Conservation (phyloP, 2,329 filamentous ascomycete species). For the Knufia petricola region DNA sequence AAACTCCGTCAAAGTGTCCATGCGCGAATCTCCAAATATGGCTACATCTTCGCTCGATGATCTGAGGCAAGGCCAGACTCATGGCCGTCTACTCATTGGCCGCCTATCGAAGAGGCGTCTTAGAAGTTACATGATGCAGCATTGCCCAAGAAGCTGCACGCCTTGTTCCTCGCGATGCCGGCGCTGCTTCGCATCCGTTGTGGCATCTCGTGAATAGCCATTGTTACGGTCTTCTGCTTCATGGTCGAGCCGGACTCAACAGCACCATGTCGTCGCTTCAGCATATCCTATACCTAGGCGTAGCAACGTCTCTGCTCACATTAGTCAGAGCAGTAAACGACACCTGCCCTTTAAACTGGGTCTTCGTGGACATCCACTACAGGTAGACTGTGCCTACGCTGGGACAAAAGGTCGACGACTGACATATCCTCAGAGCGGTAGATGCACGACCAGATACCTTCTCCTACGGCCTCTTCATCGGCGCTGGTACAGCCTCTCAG, state of each 20-base stretch:
- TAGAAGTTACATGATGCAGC: too few species aligned
- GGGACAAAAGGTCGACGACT: neutral
- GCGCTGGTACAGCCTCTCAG: constrained; percentile 34
- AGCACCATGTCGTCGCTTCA: neutral
- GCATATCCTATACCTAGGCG: neutral
- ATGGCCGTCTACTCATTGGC: too few species aligned
- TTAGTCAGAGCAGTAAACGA: neutral
- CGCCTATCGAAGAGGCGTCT: too few species aligned
- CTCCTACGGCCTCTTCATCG: constrained; percentile 39
- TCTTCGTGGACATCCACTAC: constrained; percentile 10
- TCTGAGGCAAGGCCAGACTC: too few species aligned
- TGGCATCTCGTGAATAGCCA: too few species aligned
- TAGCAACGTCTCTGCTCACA: neutral
- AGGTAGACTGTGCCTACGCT: neutral
- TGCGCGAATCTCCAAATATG: too few species aligned
- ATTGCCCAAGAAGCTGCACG: too few species aligned
- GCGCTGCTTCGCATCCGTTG: too few species aligned
- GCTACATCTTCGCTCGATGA: too few species aligned
- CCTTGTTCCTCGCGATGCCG: too few species aligned
- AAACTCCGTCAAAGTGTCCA: too few species aligned
- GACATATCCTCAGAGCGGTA: constrained; percentile 25
- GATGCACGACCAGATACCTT: constrained; percentile 29
- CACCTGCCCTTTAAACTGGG: constrained; percentile 1
- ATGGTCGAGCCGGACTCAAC: neutral
- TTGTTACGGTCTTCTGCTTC: neutral